Evolutionary conservation across 306 rosid genomes (phyloP), one percentile per base, ranked within the genome.

Genomic region (Malus sieversii): DNA sequence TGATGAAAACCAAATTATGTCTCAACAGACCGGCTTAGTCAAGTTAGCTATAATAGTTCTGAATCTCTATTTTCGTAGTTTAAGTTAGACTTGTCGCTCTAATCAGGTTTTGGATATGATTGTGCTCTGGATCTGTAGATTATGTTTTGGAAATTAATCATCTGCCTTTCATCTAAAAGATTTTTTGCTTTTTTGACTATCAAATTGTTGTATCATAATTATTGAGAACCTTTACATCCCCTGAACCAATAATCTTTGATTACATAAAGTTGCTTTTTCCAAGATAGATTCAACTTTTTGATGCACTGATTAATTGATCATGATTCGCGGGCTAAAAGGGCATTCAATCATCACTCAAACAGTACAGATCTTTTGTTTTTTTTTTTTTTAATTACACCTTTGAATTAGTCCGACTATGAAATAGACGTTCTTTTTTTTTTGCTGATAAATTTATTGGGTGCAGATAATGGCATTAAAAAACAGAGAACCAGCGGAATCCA

Each of bases 401-500:
- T 51, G 55, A 51, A 51, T 16, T 5, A 16, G 55, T 51, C 55
- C 55, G 8, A 4, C 55, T 16, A 51, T 18, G 55, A 51, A 4
- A 15, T 2, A 51, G 7, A 15, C 20, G 6, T 51, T 1, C 2
- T 5, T 48, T 48, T 5, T n/a, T 48, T 5, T 66, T 46, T 20
- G 77, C 75, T 48, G 29, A 9, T 75, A 48, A 70, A 70, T 82
- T 65, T 61, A 10, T 38, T 51, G 59, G 64, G 1, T 76, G 60
- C 86, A 96, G 99, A 89, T 96, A 85, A 58, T 87, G 96, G 90
- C 90, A 81, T 81, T 96, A 82, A 96, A 96, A 85, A 90, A 65
- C 82, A 90, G 97, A 88, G 99, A 96, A 30, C 96, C 99, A 82
- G 90, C 93, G 15, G 99, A 92, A 82, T 92, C 98, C 0, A 96